Base-by-base conservation (phyloP, 2,329 filamentous ascomycete genomes). In the Hymenoscyphus scutula region DNA sequence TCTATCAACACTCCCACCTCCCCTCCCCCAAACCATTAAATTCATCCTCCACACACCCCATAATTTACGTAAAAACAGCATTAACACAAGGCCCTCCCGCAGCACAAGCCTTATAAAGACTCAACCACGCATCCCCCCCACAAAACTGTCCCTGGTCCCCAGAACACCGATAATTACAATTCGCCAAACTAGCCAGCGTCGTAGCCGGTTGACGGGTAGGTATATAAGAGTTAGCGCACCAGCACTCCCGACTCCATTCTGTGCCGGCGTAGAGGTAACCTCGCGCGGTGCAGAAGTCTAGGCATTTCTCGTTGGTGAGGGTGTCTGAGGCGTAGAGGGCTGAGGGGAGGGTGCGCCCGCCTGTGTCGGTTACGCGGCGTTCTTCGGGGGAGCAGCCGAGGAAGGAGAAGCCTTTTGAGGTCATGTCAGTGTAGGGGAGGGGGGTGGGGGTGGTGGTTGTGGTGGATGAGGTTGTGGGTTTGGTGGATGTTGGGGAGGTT, bases 81-180 rank as follows among this genome's bases (percentile, higher is more conserved):
- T 58, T 58, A 3, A 58, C 37, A 58, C 56, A 58, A 17, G 34
- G 19, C 6, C 19, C 23, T 10, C 56, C 56, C 4, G 27, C 11
- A 30, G 23, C 23, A 45, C 56, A 58, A 27, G 34, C 38, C 34
- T 45, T 13, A 11, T 58, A 58, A 45, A 58, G 56, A 58, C 56
- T 58, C 56, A 58, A 48, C 56, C 56, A 58, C 11, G 56, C 34
- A 58, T 58, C 56, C 11, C 56, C 56, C 2, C 56, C 56, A 48
- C 56, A 58, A 27, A 48, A 58, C 34, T 58, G 34, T 5, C 19
- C 27, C 15, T 10, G 4, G 48, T 58, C 23, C 15, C 56, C 56
- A 13, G 32, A 37, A 27, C 56, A 58, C 10, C 29, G 48, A 11
- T 30, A 41, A 17, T 38, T 58, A 11, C 56, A 58, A 45, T n/a